A percentile compares a stretch with the other conserved stretches of the same genome.
These are phyloP conservation scores for Piper betle DNA, from an alignment of 164 flowering plant species.

Conservation along the genomic window DNA sequence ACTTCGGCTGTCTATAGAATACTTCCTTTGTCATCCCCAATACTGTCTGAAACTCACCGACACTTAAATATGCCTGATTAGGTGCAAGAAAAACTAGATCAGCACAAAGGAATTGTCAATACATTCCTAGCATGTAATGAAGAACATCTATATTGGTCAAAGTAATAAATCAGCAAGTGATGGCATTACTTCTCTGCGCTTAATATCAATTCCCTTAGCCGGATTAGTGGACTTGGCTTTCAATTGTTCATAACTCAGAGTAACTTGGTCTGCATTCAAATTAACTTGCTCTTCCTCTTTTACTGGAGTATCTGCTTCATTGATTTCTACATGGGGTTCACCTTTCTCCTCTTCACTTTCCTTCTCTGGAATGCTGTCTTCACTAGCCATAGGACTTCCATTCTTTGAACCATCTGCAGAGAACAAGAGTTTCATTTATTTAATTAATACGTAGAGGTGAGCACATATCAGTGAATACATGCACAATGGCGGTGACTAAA, in stretches of 20 bases:
- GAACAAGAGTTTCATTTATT: not conserved
- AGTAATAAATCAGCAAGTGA: too few species aligned
- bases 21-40: slow-evolving; percentile 71
- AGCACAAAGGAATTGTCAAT: not conserved
- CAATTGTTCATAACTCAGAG: slow-evolving; percentile 65
- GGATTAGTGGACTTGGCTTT: slow-evolving; percentile 77
- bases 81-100: slow-evolving; percentile 1
- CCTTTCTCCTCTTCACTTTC: slow-evolving; percentile 20
- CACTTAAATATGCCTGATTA: slow-evolving; percentile 70
- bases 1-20: slow-evolving; percentile 67
- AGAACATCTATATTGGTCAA: not conserved
- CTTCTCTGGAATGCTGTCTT: slow-evolving; percentile 24
- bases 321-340: slow-evolving; percentile 28
- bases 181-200: slow-evolving; percentile 40
- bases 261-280: slow-evolving; percentile 30
- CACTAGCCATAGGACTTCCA: slow-evolving; percentile 29
- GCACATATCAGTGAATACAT: not conserved
- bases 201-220: slow-evolving; percentile 76
- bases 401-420: slow-evolving; percentile 32
- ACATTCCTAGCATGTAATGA: not conserved
- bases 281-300: slow-evolving; percentile 34
- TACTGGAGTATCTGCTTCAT: slow-evolving; percentile 31
- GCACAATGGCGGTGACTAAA: not conserved
- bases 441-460: too few species aligned
- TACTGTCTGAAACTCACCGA: slow-evolving; percentile 59